Base-by-base conservation (phyloP, 495 filamentous ascomycete species). In the Trypethelium eluteriae region DNA sequence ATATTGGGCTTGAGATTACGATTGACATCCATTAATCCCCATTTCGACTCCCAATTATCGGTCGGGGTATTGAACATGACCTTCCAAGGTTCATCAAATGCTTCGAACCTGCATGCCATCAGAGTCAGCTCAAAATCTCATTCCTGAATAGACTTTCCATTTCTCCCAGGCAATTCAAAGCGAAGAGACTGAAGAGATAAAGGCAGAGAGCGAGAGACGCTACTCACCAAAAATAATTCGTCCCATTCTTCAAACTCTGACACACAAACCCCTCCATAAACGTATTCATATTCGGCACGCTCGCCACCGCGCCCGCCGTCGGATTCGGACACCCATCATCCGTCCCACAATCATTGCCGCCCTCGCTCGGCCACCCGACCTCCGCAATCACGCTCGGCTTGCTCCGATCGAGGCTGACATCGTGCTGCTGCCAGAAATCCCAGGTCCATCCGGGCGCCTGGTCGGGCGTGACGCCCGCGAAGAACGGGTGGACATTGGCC, bases 401-500 rank as follows among this genome's bases (percentile, higher is more conserved):
- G 10, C 78, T 80, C 38, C 75, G 64, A 0, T 84, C 85, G 16
- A 90, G 78, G 10, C 79, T 68, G 12, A 88, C 85, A 71, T 94
- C 81, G 63, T 90, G 79, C 0, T 64, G 67, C 59, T 84, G 74
- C 87, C 92, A 98, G 77, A 97, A 97, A 66, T 76, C 72, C 81
- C 81, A 89, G 3, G 93, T 96, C 94, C 94, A 98, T 35, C 78
- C 78, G 9, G 92, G 85, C 0, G 92, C 93, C 25, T 80, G 72
- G 32, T 84, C 79, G 14, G 83, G 87, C 14, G 81, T 79, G 53
- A 90, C 85, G 64, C 94, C 94, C 3, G 86, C 91, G 71, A 98
- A 98, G 82, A 98, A 98, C 2, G 94, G 94, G 76, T 98, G 94
- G 41, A 98, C 87, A 74, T 98, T 98, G 25, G 91, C 89, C 93